Base-by-base conservation (phyloP, 768 basidiomycete genomes). In the Boletus patriciae region DNA sequence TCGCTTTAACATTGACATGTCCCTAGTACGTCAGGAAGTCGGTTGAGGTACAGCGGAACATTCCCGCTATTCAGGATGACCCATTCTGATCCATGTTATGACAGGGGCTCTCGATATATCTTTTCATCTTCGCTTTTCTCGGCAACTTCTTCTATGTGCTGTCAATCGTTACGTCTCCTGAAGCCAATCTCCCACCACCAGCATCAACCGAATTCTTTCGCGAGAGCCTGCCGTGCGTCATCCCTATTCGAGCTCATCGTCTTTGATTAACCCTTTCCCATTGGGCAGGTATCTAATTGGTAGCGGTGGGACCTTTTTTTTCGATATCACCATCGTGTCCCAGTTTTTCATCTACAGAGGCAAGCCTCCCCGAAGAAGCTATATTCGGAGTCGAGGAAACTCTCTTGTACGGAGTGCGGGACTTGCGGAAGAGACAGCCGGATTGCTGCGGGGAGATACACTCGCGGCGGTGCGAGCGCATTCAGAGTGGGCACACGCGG, bases 131-230 rank as follows among this genome's bases (percentile, higher is more conserved):
- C 69, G 97, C 97, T 8, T 98, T 98, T 71, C 74, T 90, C 27
- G 97, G 97, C 54, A 99, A 99, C 72, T 73, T 83, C 11, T 94
- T 96, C 69, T 98, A 99, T 71, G 96, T 96, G 46, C 72, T 87
- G 19, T 96, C 94, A 3, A 90, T 98, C 64, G 68, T 97, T n/a
- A 79, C 84, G 9, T 92, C 91, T 40, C 88, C 92, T 6, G 75
- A 80, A 51, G 75, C 84, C 41, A 74, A 70, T 51, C 74, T 80
- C 21, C 83, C 88, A 16, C 81, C 83, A 12, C 80, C 83, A 7
- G 77, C 80, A 63, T 82, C 90, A 2, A 76, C 79, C 0, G 78
- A 81, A 37, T 94, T 87, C 70, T 75, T 96, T 18, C 78, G 78
- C 62, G 92, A 95, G 73, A 90, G 86, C 64, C 81, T 94, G 58